Evolutionary conservation across 179 eudicot genomes (phyloP).

Genomic region (Spinacia oleracea): DNA sequence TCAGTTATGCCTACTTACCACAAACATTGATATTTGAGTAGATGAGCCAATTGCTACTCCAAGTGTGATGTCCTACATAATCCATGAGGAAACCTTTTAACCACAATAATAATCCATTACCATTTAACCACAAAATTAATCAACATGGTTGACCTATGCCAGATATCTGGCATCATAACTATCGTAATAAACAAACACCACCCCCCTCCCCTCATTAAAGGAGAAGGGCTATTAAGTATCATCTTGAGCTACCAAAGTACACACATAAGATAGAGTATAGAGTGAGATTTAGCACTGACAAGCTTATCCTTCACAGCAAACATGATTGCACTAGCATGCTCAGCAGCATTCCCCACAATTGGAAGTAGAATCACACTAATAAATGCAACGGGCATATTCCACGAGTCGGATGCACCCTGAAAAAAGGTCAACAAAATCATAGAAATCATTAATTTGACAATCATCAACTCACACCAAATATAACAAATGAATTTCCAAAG

Average conservation of each 20-base stretch:
- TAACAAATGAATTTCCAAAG: background rate
- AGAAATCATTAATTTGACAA: background rate
- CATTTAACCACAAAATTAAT: background rate
- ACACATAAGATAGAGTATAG: background rate
- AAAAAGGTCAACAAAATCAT: constrained; percentile 22
- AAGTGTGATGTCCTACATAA: constrained; percentile 76
- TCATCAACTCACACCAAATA: background rate
- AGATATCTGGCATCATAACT: background rate
- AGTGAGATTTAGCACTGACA: constrained; percentile 44
- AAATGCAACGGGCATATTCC: constrained; percentile 78
- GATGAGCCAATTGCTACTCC: constrained; percentile 97
- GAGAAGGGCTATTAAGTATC: background rate
- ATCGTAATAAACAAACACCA: background rate
- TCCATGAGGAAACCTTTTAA: constrained; percentile 6
- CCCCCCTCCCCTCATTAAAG: background rate
- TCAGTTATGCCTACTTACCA: constrained; percentile 55
- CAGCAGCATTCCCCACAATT: constrained; percentile 96
- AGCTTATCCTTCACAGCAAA: constrained; percentile 96
- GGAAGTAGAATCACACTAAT: constrained; percentile 95
- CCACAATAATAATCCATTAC: background rate
- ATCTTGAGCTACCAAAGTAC: background rate
- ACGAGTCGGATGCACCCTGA: constrained; percentile 87
- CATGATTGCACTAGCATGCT: constrained; percentile 97
- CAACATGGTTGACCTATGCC: background rate
- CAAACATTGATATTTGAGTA: constrained; percentile 97